phyloP scores from a whole-genome alignment of 805 yeast genomes.

The Yarrowia divulgata region DNA sequence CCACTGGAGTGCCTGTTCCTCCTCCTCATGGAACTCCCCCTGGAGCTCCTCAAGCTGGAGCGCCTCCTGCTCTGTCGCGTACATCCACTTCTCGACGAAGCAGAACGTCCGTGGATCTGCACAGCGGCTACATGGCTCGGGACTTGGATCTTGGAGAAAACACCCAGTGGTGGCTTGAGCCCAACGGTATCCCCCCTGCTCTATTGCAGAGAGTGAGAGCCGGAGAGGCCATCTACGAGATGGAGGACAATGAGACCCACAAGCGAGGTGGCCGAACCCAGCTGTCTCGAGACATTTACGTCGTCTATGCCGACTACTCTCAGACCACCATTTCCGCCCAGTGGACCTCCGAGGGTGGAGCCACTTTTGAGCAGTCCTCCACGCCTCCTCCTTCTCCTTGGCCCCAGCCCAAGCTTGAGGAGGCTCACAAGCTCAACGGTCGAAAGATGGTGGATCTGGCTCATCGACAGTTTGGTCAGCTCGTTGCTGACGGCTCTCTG shows the following conservation, averaged over 20 bases:
- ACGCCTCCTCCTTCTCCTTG: conserved; percentile 56
- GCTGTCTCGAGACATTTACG: conserved; percentile 68
- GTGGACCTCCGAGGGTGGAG: conserved; percentile 59
- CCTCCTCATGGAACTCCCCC: conserved; percentile 47
- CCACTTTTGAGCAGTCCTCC: conserved; percentile 52
- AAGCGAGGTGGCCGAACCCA: conserved; percentile 66
- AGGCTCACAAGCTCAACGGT: conserved; percentile 61
- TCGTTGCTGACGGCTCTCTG: conserved; percentile 41
- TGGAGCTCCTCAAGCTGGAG: conserved; percentile 42
- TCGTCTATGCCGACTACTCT: conserved; percentile 75
- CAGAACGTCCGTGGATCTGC: conserved; percentile 24
- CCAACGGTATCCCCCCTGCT: conserved; percentile 62
- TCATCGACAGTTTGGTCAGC: conserved; percentile 48
- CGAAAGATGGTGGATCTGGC: conserved; percentile 58
- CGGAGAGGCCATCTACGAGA: conserved; percentile 67
- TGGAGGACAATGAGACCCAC: conserved; percentile 61
- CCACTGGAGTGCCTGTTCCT: conserved; percentile 40
- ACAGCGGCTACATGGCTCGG: conserved; percentile 44
- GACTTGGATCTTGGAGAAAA: conserved; percentile 51
- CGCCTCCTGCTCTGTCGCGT: conserved; percentile 31
- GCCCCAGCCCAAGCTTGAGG: conserved; percentile 58
- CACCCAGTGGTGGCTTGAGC: conserved; percentile 71
- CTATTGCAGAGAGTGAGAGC: conserved; percentile 51
- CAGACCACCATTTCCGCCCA: conserved; percentile 66
- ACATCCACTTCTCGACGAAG: conserved; percentile 22